These are phyloP conservation scores for Candida piceae DNA, from an alignment of 805 yeast genomes.

Conservation along the genomic window DNA sequence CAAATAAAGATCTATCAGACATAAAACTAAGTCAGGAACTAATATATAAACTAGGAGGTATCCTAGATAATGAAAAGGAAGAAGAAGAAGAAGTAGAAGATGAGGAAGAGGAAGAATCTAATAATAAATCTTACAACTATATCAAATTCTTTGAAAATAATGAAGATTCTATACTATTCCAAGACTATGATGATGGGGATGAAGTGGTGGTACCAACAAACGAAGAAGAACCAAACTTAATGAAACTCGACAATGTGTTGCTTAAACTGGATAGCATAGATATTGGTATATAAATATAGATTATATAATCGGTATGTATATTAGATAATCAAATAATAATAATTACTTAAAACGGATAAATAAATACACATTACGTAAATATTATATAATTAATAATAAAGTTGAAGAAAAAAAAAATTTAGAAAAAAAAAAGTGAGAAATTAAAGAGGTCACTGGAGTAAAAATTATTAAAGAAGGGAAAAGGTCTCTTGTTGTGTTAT, in stretches of 20 bases:
- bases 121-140: conserved; percentile 10
- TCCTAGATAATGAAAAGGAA: conserved; percentile 10
- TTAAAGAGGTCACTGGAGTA: too few relatives aligned
- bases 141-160: conserved; percentile 12
- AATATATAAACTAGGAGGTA: conserved; percentile 6
- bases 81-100: conserved; percentile 1
- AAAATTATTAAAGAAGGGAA: not conserved
- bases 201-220: not conserved
- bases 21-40: conserved; percentile 23
- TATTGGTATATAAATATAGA: too few relatives aligned
- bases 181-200: conserved; percentile 2
- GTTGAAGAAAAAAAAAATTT: too few relatives aligned
- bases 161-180: conserved; percentile 5
- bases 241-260: too few relatives aligned
- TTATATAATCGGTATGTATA: too few relatives aligned
- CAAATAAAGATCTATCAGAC: conserved; percentile 33
- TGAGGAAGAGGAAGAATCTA: conserved; percentile 2
- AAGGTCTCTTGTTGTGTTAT: not conserved
- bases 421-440: too few relatives aligned
- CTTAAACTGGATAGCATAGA: too few relatives aligned
- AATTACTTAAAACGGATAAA: too few relatives aligned
- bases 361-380: too few relatives aligned
- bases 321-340: too few relatives aligned
- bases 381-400: too few relatives aligned
- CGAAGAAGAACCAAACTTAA: too few relatives aligned